These are phyloP conservation scores for Alternaria incomplexa DNA, from an alignment of 2,329 filamentous ascomycete species.

Conservation along the genomic window DNA sequence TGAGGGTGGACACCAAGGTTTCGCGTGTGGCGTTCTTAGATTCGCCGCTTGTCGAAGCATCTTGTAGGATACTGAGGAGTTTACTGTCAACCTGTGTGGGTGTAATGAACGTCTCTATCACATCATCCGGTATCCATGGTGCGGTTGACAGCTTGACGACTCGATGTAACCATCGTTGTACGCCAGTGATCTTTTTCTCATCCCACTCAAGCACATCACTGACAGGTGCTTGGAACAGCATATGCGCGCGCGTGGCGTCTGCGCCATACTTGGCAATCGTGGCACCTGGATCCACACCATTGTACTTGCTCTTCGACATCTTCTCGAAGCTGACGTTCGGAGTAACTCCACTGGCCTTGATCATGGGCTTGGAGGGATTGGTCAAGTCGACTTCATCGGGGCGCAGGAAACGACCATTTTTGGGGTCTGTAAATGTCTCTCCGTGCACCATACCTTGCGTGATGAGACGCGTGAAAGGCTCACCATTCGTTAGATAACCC, in stretches of 20 bases:
- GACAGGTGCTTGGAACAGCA: constrained; percentile 87
- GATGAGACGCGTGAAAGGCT: constrained; percentile 83
- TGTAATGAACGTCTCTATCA: constrained; percentile 25
- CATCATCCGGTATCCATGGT: constrained; percentile 28
- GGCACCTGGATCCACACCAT: constrained; percentile 80
- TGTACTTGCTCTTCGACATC: constrained; percentile 95
- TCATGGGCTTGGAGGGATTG: constrained; percentile 62
- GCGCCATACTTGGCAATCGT: constrained; percentile 79
- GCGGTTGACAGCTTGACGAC: constrained; percentile 62
- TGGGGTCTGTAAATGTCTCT: constrained; percentile 77
- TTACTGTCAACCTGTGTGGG: constrained; percentile 33
- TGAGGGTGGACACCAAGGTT: constrained; percentile 16
- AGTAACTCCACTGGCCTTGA: constrained; percentile 65
- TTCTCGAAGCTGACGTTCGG: constrained; percentile 79
- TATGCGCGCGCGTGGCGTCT: constrained; percentile 83
- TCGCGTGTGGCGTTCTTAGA: background rate
- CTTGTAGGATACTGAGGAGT: constrained; percentile 26
- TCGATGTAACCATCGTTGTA: constrained; percentile 79
- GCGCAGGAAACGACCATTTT: constrained; percentile 76
- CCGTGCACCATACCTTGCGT: constrained; percentile 95
- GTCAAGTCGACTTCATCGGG: constrained; percentile 74
- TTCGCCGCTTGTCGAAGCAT: constrained; percentile 10
- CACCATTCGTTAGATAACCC: constrained; percentile 54
- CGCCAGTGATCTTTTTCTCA: constrained; percentile 77
- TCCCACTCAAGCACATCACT: constrained; percentile 88